phyloP scores from a whole-genome alignment of 164 flowering plant genomes.

The Vitis rupestris region DNA sequence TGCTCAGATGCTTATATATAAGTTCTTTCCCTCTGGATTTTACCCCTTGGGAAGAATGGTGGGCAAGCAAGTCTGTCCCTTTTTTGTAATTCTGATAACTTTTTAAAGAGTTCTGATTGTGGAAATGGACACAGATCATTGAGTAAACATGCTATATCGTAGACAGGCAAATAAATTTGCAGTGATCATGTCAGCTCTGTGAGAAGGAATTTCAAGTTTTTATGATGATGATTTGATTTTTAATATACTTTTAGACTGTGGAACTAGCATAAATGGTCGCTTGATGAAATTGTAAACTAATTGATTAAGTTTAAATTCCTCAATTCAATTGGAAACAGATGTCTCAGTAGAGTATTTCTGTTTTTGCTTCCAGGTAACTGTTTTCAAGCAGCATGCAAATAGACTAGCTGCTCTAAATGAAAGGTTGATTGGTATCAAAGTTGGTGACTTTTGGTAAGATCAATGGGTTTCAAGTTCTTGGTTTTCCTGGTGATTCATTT shows the following conservation, averaged over 20 bases:
- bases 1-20: too few species aligned
- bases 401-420: slow-evolving; percentile 77
- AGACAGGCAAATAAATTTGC: too few species aligned
- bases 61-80: too few species aligned
- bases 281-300: neutral
- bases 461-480: slow-evolving; percentile 1
- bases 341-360: neutral
- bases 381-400: slow-evolving; percentile 80
- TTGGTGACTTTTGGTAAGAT: slow-evolving; percentile 89
- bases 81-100: too few species aligned
- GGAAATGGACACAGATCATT: too few species aligned
- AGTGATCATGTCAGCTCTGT: neutral
- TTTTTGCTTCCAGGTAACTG: slow-evolving; percentile 61
- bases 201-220: neutral
- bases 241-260: neutral
- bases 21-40: too few species aligned
- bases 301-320: neutral
- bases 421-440: slow-evolving; percentile 84
- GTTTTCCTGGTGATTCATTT: slow-evolving; percentile 1
- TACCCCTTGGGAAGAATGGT: too few species aligned
- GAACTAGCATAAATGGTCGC: neutral
- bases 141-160: too few species aligned
- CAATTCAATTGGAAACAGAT: neutral
- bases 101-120: too few species aligned
- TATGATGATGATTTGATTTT: neutral